A percentile compares a stretch with the other conserved stretches of the same genome.
Evolutionary conservation across 441 rosid species (phyloP).

Genomic region (Monsonia emarginata): DNA sequence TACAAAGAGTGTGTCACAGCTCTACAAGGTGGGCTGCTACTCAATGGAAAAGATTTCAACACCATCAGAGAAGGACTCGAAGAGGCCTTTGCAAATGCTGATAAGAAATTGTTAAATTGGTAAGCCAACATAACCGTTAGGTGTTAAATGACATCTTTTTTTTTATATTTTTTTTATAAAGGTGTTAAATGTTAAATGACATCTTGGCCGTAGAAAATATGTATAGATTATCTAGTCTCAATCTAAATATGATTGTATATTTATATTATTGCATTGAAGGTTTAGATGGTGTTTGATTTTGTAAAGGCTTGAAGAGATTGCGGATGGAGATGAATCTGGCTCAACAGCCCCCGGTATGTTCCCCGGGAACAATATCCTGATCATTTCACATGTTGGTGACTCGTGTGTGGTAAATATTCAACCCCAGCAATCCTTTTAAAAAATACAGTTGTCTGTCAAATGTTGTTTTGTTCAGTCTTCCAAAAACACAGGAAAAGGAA

Average conservation of each 20-base stretch:
- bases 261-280: conserved; percentile 24
- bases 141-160: neutral
- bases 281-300: conserved; percentile 26
- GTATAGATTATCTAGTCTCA: neutral
- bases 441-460: neutral
- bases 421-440: neutral
- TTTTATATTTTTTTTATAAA: no score
- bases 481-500: neutral
- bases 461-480: neutral
- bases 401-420: conserved; percentile 50
- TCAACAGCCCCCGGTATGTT: conserved; percentile 74
- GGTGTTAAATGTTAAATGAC: neutral
- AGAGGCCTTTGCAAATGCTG: conserved; percentile 61
- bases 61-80: conserved; percentile 39
- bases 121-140: conserved; percentile 22
- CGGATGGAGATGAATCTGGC: conserved; percentile 66
- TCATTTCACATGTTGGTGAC: conserved; percentile 80
- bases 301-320: conserved; percentile 53
- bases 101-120: conserved; percentile 55
- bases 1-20: conserved; percentile 65
- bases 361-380: conserved; percentile 40
- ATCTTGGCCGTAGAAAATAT: neutral
- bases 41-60: conserved; percentile 44
- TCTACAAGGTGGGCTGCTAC: conserved; percentile 61
- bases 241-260: conserved; percentile 15